A percentile compares a stretch with the other conserved stretches of the same genome.
Evolutionary conservation across 768 basidiomycete species (phyloP).

Genomic region (Russula ochroleuca): DNA sequence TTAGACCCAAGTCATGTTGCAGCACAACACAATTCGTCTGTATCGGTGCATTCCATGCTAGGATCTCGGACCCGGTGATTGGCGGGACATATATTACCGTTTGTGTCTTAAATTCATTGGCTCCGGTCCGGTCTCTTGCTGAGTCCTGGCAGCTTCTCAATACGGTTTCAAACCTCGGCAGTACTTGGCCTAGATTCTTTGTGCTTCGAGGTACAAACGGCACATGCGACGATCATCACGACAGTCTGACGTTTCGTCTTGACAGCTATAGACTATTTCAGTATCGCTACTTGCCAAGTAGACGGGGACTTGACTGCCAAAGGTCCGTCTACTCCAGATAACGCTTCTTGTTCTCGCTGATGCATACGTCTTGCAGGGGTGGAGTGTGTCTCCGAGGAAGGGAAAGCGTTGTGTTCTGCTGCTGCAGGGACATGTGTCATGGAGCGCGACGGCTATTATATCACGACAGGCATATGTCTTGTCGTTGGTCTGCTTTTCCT

Average conservation of each 20-base stretch:
- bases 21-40: conserved; percentile 98
- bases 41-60: conserved; percentile 95
- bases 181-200: conserved; percentile 98
- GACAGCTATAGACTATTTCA: conserved; percentile 84
- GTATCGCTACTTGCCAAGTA: conserved; percentile 76
- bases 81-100: conserved; percentile 99
- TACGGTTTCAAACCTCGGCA: conserved; percentile 93
- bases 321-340: conserved; percentile 39
- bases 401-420: conserved; percentile 69
- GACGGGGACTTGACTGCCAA: conserved; percentile 53
- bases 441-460: conserved; percentile 89
- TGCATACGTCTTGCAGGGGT: conserved; percentile 43
- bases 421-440: conserved; percentile 77
- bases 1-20: conserved; percentile 6
- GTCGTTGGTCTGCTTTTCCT: conserved; percentile 69
- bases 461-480: conserved; percentile 74
- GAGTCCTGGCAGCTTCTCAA: conserved; percentile 68
- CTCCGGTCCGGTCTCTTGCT: not conserved
- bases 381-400: conserved; percentile 92
- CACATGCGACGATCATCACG: not conserved
- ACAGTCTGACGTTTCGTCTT: conserved; percentile 20
- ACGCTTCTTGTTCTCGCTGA: not conserved
- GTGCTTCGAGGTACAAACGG: conserved; percentile 68
- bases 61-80: conserved; percentile 91
- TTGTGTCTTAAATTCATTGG: conserved; percentile 30